Evolutionary conservation across 2,329 filamentous ascomycete species (phyloP), one percentile per base, ranked within the genome.

Genomic region (Colletotrichum caudatum): DNA sequence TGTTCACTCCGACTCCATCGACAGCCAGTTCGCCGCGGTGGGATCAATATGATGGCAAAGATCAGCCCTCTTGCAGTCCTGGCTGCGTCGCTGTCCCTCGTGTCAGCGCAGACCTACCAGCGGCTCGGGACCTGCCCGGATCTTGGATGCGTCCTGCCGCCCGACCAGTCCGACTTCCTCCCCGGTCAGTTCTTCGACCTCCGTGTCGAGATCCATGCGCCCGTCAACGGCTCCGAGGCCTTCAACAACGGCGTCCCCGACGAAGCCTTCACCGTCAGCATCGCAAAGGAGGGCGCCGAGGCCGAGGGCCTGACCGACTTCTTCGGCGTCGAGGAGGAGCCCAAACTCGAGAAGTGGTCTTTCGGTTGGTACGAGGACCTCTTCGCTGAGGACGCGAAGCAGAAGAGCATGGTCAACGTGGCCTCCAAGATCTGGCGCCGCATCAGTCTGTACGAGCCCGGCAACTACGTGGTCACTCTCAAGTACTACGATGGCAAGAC

Each of bases 331-430:
- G 93, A 95, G 79, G 93, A 95, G 79, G 93, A 95, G 79, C 91
- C 93, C 26, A 82, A 89, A 79, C 82, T 96, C 20, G 94, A 97
- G 85, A 91, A 86, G 74, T 97, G 94, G 94, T 88, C 90, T 75
- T 96, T 96, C 78, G 87, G 86, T n/a, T 96, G 92, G 92, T 95
- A 89, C 78, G 94, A 95, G 84, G 92, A 97, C 77, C 87, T 94
- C 35, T 97, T 94, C 78, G 93, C 93, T 37, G 84, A 90, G 77
- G 93, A 95, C 76, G 90, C 89, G 4, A 82, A 88, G 26, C 90
- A 87, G 46, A 88, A 92, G 5, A 92, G 91, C 1, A 77, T 94
- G 26, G 94, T 97, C 81, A 93, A 94, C 73, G 94, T 96, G 63
- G 91, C 93, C 1, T 88, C 92, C 74, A 95, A 94, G 82, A 90